phyloP scores from a whole-genome alignment of 345 rosid species.

The Citrus sinensis region DVS_A1.0 CM039163.1:49339001-49339500 shows the following conservation, averaged over 20 bases:
- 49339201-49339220: constrained; percentile 34
- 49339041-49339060: constrained; percentile 46
- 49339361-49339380: too few species aligned
- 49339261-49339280: too few species aligned
- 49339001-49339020: not conserved
- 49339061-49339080: not conserved
- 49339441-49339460: too few species aligned
- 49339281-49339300: too few species aligned
- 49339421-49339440: too few species aligned
- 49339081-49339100: constrained; percentile 27
- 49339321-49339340: too few species aligned
- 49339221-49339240: not conserved
- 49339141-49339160: constrained; percentile 37
- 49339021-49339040: constrained; percentile 32
- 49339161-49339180: constrained; percentile 27
- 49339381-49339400: too few species aligned
- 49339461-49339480: too few species aligned
- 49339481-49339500: too few species aligned
- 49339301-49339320: too few species aligned
- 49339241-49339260: not conserved
- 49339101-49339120: constrained; percentile 32
- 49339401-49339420: too few species aligned
- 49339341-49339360: too few species aligned
- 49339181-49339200: constrained; percentile 28
- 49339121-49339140: constrained; percentile 32